phyloP scores from a whole-genome alignment of 352 stramenopile genomes.

The Saprolegnia diclina region DNA sequence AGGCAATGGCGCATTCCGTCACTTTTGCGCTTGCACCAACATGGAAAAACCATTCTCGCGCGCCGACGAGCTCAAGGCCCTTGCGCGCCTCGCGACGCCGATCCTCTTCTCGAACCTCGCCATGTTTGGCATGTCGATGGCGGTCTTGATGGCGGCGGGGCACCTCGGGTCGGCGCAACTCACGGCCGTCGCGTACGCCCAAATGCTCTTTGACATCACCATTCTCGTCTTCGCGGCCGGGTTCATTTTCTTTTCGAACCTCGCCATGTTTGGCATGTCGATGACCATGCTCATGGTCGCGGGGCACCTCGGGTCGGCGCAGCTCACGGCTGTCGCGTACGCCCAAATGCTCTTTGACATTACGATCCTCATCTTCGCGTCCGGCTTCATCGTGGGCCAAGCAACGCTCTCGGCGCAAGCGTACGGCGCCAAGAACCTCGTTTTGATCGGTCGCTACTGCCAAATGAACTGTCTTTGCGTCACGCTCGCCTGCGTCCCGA shows the following conservation, averaged over 20 bases:
- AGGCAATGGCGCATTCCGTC: no score
- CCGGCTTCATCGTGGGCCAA: slow-evolving; percentile 71
- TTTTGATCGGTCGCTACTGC: slow-evolving; percentile 54
- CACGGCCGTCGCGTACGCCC: slow-evolving; percentile 64
- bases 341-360: slow-evolving; percentile 77
- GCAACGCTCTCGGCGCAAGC: slow-evolving; percentile 80
- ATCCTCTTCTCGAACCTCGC: slow-evolving; percentile 60
- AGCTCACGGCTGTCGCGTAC: slow-evolving; percentile 75
- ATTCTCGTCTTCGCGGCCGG: slow-evolving; percentile 74
- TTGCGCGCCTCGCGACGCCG: slow-evolving; percentile 56
- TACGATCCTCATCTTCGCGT: slow-evolving; percentile 73
- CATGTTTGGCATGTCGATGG: slow-evolving; percentile 75
- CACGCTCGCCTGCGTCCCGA: slow-evolving; percentile 54
- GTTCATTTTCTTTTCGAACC: slow-evolving; percentile 76
- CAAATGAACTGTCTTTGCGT: slow-evolving; percentile 53
- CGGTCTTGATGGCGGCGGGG: slow-evolving; percentile 69
- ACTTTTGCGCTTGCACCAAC: not conserved
- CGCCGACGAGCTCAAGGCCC: slow-evolving; percentile 33
- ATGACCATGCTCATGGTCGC: slow-evolving; percentile 78
- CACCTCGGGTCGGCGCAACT: slow-evolving; percentile 71
- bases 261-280: slow-evolving; percentile 74
- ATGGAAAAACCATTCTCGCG: not conserved
- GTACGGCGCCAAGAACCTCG: slow-evolving; percentile 75
- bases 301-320: slow-evolving; percentile 66
- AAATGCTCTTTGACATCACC: slow-evolving; percentile 71